These are phyloP conservation scores for Bisporella sp. DNA, from an alignment of 2,329 filamentous ascomycete genomes.

Conservation along the genomic window DNA sequence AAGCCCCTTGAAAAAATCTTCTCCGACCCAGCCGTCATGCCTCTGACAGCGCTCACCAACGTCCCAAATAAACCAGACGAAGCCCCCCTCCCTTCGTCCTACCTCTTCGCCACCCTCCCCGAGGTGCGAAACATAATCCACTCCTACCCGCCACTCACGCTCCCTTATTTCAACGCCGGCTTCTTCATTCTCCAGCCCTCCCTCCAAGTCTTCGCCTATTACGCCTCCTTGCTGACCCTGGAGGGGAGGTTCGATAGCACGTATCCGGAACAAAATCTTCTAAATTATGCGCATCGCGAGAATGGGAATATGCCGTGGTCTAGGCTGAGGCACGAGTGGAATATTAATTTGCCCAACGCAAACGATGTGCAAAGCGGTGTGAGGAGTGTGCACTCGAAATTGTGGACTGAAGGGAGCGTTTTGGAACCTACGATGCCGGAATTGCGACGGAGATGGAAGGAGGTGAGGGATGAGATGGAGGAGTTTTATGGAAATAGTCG, in stretches of 20 bases:
- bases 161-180: constrained; percentile 31
- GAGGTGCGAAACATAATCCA: constrained; percentile 31
- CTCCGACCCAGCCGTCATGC: constrained; percentile 16
- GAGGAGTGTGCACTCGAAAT: too few relatives aligned
- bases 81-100: constrained; percentile 25
- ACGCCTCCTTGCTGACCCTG: constrained; percentile 29
- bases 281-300: constrained; percentile 37
- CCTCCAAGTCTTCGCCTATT: constrained; percentile 31
- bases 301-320: constrained; percentile 36
- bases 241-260: constrained; percentile 31
- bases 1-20: constrained; percentile 29
- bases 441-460: too few relatives aligned
- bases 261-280: constrained; percentile 36
- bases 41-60: constrained; percentile 1
- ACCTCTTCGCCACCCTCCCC: constrained; percentile 28
- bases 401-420: too few relatives aligned
- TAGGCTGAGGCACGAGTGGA: constrained; percentile 17
- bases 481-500: too few relatives aligned
- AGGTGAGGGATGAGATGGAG: too few relatives aligned
- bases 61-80: constrained; percentile 20
- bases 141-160: constrained; percentile 26
- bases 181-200: constrained; percentile 36
- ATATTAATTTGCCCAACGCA: too few relatives aligned
- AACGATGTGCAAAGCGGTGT: too few relatives aligned
- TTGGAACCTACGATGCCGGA: too few relatives aligned